Conservation (phyloP, 1,139 yeast genomes). For the Candida labiduridarum region DNA sequence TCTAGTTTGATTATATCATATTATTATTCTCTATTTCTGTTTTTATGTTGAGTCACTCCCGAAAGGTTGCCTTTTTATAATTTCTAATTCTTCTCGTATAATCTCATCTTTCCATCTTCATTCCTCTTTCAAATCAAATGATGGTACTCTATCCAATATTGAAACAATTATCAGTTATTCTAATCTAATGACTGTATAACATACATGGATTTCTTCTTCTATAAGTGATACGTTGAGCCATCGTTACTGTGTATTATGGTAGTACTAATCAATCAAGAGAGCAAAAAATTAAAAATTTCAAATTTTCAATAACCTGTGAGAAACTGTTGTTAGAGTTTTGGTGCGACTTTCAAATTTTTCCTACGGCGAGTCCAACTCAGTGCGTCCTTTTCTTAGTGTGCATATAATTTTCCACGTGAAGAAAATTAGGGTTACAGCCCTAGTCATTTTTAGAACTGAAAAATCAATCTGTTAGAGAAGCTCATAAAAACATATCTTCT, state of each 20-base stretch:
- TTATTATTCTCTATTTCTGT: neutral
- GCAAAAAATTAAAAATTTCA: conserved; percentile 15
- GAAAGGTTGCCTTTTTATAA: neutral
- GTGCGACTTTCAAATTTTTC: conserved; percentile 1
- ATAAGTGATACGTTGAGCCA: conserved; percentile 58
- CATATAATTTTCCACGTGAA: conserved; percentile 6
- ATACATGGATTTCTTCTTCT: conserved; percentile 57
- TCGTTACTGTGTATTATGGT: conserved; percentile 20
- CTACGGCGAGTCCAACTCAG: neutral
- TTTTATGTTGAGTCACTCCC: too few species aligned
- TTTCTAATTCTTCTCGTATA: neutral
- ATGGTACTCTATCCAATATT: neutral
- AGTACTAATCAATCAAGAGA: conserved; percentile 12
- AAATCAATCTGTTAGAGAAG: neutral
- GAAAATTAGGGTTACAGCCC: conserved; percentile 5
- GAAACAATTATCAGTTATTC: neutral
- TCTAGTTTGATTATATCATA: neutral
- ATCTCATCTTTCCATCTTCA: neutral
- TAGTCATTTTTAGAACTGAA: neutral
- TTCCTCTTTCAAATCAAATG: conserved; percentile 6
- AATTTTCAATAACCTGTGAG: conserved; percentile 12
- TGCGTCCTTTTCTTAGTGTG: conserved; percentile 7
- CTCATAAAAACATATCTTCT: too few species aligned
- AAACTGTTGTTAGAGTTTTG: conserved; percentile 4
- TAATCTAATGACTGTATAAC: conserved; percentile 20